Conservation (phyloP, 2,329 filamentous ascomycete species). For the Scorias spongiosa region DNA sequence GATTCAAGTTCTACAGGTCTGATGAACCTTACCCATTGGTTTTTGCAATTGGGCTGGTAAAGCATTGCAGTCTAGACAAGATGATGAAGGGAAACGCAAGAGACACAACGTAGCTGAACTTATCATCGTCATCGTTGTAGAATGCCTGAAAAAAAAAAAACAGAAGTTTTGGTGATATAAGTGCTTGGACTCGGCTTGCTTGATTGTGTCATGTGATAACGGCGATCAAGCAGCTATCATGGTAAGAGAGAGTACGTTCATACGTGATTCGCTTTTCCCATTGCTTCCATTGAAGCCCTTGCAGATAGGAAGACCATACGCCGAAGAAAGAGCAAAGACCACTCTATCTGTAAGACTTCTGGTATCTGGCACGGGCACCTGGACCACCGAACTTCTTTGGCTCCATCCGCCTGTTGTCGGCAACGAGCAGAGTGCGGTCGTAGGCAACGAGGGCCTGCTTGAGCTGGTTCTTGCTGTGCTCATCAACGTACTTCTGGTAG, state of each 20-base stretch:
- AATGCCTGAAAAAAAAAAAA: too few species aligned
- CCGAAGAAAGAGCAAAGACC: background rate
- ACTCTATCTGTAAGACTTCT: constrained; percentile 96
- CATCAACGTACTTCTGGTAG: constrained; percentile 99
- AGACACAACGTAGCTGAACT: too few species aligned
- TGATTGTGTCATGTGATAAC: too few species aligned
- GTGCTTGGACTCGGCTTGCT: too few species aligned
- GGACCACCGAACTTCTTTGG: constrained; percentile 96
- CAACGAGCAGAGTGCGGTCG: constrained; percentile 93
- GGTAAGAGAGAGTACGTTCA: background rate
- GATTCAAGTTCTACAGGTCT: too few species aligned
- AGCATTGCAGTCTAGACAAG: too few species aligned
- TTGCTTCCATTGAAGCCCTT: background rate
- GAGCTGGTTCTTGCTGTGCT: constrained; percentile 99
- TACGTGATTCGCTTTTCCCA: background rate
- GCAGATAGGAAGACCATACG: background rate
- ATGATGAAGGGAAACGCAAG: too few species aligned
- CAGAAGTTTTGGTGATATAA: too few species aligned
- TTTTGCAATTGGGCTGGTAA: too few species aligned
- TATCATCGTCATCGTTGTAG: too few species aligned
- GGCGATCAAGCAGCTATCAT: too few species aligned
- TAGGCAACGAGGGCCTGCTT: constrained; percentile 94
- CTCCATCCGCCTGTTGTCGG: constrained; percentile 97
- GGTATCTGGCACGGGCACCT: constrained; percentile 90
- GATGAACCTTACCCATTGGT: too few species aligned